Conservation (phyloP, 2,329 filamentous ascomycete species). For the Ophiocordyceps sinensis region DNA sequence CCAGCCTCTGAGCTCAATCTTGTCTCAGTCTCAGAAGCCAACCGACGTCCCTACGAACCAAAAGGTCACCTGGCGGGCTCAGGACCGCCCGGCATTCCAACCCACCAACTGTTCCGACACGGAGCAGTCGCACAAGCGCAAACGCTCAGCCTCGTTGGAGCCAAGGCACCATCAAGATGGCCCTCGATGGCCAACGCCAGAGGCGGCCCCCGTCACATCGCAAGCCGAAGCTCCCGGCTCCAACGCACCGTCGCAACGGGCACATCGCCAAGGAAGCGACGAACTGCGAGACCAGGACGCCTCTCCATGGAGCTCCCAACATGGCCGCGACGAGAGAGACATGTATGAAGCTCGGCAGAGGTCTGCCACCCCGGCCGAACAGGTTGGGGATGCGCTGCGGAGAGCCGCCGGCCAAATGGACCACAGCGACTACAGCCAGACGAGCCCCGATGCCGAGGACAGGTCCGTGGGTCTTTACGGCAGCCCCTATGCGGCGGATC, state of each 20-base stretch:
- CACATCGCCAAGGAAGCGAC: constrained; percentile 29
- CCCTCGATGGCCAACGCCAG: constrained; percentile 19
- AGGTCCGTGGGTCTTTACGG: constrained; percentile 24
- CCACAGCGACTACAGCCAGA: constrained; percentile 33
- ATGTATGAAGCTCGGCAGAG: constrained; percentile 31
- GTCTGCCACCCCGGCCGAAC: constrained; percentile 31
- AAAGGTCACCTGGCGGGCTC: constrained; percentile 26
- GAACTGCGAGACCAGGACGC: constrained; percentile 31
- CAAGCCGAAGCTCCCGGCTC: constrained; percentile 25
- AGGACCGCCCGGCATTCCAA: constrained; percentile 28
- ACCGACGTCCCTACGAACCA: constrained; percentile 13
- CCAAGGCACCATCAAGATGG: constrained; percentile 22
- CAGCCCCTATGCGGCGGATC: constrained; percentile 30
- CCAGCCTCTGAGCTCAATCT: constrained; percentile 3
- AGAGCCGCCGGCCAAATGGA: constrained; percentile 31
- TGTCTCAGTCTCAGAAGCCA: constrained; percentile 11
- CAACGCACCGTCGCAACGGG: constrained; percentile 27
- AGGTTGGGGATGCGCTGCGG: constrained; percentile 28
- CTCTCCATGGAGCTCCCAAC: constrained; percentile 29
- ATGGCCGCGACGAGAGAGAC: constrained; percentile 31
- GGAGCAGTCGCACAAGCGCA: constrained; percentile 48
- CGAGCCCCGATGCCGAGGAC: constrained; percentile 41
- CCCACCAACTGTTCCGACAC: constrained; percentile 25
- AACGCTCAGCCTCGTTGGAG: constrained; percentile 52
- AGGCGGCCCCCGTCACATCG: constrained; percentile 14